Conservation (phyloP, 169 alveolate genomes). For the Theileria annulata region DNA sequence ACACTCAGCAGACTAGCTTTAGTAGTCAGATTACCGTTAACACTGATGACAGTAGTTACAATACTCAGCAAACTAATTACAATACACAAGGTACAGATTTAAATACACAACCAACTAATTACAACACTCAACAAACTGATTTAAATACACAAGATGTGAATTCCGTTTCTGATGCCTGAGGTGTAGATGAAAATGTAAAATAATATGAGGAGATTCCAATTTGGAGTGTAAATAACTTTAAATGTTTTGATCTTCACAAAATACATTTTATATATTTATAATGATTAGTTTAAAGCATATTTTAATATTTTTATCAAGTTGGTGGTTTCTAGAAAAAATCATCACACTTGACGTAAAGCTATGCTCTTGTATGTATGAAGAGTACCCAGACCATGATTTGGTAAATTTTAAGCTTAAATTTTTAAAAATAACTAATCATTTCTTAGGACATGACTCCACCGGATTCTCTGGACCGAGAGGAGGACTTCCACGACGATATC, state of each 20-base stretch:
- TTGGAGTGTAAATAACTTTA: not conserved
- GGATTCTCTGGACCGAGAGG: constrained; percentile 61
- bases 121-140: not conserved
- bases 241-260: not conserved
- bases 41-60: not conserved
- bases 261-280: not conserved
- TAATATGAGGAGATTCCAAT: not conserved
- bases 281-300: not conserved
- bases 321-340: not conserved
- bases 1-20: not conserved
- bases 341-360: not conserved
- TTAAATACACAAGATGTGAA: not conserved
- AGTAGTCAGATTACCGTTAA: too few relatives aligned
- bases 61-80: not conserved
- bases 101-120: not conserved
- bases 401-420: not conserved
- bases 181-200: not conserved
- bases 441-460: constrained; percentile 39
- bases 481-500: constrained; percentile 25
- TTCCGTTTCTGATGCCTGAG: not conserved
- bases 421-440: too few relatives aligned
- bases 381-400: not conserved
- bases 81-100: not conserved
- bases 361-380: not conserved
- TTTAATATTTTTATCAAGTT: not conserved